Evolutionary conservation across 2,329 filamentous ascomycete species (phyloP).

Genomic region (Ceratocystiopsis brevicomis): DNA sequence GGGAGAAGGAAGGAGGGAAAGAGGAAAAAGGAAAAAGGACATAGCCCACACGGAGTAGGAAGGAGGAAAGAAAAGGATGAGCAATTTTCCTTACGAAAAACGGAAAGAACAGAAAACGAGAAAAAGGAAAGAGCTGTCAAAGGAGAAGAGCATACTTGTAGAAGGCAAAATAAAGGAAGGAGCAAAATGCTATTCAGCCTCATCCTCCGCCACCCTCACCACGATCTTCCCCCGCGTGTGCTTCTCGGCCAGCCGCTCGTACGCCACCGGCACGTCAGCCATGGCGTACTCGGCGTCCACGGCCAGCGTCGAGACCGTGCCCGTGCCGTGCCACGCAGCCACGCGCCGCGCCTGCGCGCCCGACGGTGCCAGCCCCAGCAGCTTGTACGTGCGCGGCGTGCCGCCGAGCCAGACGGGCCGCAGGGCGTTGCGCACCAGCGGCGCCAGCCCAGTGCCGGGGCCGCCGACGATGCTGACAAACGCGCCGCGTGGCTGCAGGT

Average conservation of each 20-base stretch:
- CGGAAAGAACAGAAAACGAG: no score
- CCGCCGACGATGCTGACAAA: constrained; percentile 20
- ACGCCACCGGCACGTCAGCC: constrained; percentile 15
- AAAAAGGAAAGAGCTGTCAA: no score
- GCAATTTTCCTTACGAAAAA: no score
- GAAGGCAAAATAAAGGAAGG: no score
- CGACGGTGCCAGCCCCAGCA: constrained; percentile 14
- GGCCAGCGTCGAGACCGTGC: constrained; percentile 12
- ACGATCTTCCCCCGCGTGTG: constrained; percentile 17
- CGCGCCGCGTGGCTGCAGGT: constrained; percentile 18
- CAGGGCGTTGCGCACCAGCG: constrained; percentile 16
- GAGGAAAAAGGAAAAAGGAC: no score
- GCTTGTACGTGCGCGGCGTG: constrained; percentile 13
- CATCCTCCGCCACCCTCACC: constrained; percentile 5
- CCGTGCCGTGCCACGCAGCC: constrained; percentile 12
- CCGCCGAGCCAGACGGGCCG: constrained; percentile 16
- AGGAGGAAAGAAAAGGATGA: no score
- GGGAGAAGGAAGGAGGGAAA: no score
- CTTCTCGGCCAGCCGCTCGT: constrained; percentile 15
- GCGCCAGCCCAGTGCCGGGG: constrained; percentile 12
- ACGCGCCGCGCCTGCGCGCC: constrained; percentile 13
- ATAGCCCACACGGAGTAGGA: no score
- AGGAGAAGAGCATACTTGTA: no score
- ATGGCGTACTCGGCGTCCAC: constrained; percentile 16
- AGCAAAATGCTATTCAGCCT: no score